Base-by-base conservation (phyloP, 805 yeast genomes). In the Candida nanaspora region DNA sequence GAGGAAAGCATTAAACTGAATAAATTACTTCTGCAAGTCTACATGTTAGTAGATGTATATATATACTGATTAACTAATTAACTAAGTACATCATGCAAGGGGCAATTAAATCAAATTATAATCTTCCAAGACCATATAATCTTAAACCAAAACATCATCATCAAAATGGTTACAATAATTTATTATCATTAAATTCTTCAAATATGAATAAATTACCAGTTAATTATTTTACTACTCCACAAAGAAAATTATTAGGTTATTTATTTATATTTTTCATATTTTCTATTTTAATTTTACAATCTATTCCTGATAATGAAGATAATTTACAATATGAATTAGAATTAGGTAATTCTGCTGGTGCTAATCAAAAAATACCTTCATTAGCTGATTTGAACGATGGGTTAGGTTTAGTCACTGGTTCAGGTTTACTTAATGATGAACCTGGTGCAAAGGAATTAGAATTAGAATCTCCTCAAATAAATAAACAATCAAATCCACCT, bases 61-160 rank as follows among this genome's bases (percentile, higher is more conserved):
- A 23, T 23, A 23, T 11, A 23, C 27, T 6, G 6, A n/a, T 30
- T 15, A n/a, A n/a, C n/a, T 20, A 30, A 16, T 4, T 16, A 30
- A 30, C 20, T 13, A 30, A n/a, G n/a, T n/a, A 28, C 31, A 28
- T 7, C 7, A 59, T 59, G 65, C 63, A 58, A 41, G 65, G 65
- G 33, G 59, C 50, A 31, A 55, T 50, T 14, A 55, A 49, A 36
- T 51, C 49, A 33, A 52, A 48, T 33, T 60, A 62, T 38, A 59
- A 57, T 36, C 48, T 73, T 26, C 79, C 79, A 35, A 61, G 71
- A 39, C 71, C 72, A 2, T 68, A 66, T 42, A 49, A 65, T 15
- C 47, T 66, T 44, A 52, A 48, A 40, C 62, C 63, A 23, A 52
- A 47, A 25, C 40, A 47, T 15, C 20, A 13, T 14, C 7, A 5